Percentiles rank a stretch among this genome's conserved stretches.
Conservation (phyloP, 495 filamentous ascomycete species). For the Penicillium silybi region DNA sequence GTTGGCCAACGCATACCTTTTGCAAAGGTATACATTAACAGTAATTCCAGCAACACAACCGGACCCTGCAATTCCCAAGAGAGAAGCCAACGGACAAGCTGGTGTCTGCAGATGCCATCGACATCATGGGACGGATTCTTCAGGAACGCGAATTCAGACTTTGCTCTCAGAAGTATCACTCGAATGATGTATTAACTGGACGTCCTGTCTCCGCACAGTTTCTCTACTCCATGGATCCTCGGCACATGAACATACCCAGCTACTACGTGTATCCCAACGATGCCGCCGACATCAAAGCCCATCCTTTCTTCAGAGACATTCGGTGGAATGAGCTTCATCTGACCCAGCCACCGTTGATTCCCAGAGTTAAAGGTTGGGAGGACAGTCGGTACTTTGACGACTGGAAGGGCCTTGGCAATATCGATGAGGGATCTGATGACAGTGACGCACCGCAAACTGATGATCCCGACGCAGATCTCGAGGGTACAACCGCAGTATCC, state of each 20-base stretch:
- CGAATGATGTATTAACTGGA: conserved; percentile 51
- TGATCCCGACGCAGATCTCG: not conserved
- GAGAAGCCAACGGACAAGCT: conserved; percentile 42
- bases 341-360: conserved; percentile 70
- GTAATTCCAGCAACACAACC: conserved; percentile 42
- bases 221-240: conserved; percentile 32
- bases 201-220: conserved; percentile 31
- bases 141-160: conserved; percentile 73
- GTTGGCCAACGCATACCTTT: not conserved
- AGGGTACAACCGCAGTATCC: not conserved
- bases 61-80: conserved; percentile 59
- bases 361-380: conserved; percentile 62
- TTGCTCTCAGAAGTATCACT: conserved; percentile 64
- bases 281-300: conserved; percentile 72
- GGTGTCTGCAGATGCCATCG: conserved; percentile 61
- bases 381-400: conserved; percentile 92
- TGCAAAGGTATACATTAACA: not conserved
- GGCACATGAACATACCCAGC: conserved; percentile 33
- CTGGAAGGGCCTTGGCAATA: conserved; percentile 59
- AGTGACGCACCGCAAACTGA: conserved; percentile 17
- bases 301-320: conserved; percentile 67
- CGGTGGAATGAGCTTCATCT: conserved; percentile 66
- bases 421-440: conserved; percentile 33
- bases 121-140: conserved; percentile 72
- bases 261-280: conserved; percentile 74